Conservation (phyloP, 306 rosid genomes). For the Begonia fuchsioides region DNA sequence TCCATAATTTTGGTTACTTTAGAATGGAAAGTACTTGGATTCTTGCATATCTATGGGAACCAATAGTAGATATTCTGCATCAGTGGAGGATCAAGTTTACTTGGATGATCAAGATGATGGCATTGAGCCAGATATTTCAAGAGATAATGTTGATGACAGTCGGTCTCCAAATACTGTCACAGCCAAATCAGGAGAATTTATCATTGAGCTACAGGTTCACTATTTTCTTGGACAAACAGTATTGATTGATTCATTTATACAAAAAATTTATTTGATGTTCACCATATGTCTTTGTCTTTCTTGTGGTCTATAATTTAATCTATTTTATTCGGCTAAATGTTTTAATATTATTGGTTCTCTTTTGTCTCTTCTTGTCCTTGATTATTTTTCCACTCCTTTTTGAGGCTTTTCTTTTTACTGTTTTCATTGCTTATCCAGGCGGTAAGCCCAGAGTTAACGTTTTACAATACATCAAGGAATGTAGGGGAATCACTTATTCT, state of each 20-base stretch:
- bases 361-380: too few species aligned
- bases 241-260: too few species aligned
- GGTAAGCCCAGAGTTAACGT: slow-evolving; percentile 87
- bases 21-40: slow-evolving; percentile 73
- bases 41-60: slow-evolving; percentile 82
- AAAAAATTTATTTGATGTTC: too few species aligned
- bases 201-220: slow-evolving; percentile 69
- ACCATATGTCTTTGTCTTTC: too few species aligned
- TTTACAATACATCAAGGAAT: slow-evolving; percentile 63
- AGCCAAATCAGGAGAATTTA: slow-evolving; percentile 32
- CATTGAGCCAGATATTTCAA: slow-evolving; percentile 16
- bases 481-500: slow-evolving; percentile 44
- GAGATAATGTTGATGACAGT: slow-evolving; percentile 22
- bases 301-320: too few species aligned
- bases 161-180: slow-evolving; percentile 22
- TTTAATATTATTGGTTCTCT: too few species aligned
- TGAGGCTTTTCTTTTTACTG: background rate
- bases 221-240: too few species aligned
- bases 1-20: slow-evolving; percentile 13
- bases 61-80: slow-evolving; percentile 77
- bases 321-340: too few species aligned
- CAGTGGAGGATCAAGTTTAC: slow-evolving; percentile 47
- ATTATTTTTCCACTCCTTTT: background rate
- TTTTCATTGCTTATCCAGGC: slow-evolving; percentile 30
- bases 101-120: slow-evolving; percentile 36